Evolutionary conservation across 169 alveolate genomes (phyloP).

Genomic region (Plasmodium knowlesi): DNA sequence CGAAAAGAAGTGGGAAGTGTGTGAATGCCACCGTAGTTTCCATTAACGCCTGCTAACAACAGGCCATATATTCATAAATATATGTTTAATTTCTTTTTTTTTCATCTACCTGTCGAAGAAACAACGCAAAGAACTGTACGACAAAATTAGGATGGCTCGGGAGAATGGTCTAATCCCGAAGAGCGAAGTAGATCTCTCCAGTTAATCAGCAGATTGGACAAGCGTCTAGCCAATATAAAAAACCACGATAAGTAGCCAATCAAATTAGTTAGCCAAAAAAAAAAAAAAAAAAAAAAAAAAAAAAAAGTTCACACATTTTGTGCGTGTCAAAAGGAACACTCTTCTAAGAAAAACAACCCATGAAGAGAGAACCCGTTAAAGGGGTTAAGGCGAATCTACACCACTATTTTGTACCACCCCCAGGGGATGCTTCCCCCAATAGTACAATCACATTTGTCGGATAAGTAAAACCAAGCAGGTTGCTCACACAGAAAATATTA

Average conservation of each 20-base stretch:
- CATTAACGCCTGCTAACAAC: background rate
- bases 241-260: background rate
- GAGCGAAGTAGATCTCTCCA: conserved; percentile 18
- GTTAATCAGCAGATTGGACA: background rate
- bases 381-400: background rate
- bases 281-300: background rate
- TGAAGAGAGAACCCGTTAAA: background rate
- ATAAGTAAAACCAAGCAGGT: background rate
- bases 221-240: background rate
- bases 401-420: background rate
- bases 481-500: background rate
- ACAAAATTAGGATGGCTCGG: conserved; percentile 52
- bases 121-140: conserved; percentile 70
- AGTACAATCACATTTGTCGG: background rate
- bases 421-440: background rate
- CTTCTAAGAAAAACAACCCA: background rate
- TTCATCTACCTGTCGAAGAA: conserved; percentile 20
- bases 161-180: conserved; percentile 69
- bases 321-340: background rate
- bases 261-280: background rate
- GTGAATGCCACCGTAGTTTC: background rate
- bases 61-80: background rate
- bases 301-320: background rate
- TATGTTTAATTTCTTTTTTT: background rate
- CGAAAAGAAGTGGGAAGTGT: background rate